Conservation (phyloP, 192 early-diverging fungal species). For the Dissophora ornata region DNA sequence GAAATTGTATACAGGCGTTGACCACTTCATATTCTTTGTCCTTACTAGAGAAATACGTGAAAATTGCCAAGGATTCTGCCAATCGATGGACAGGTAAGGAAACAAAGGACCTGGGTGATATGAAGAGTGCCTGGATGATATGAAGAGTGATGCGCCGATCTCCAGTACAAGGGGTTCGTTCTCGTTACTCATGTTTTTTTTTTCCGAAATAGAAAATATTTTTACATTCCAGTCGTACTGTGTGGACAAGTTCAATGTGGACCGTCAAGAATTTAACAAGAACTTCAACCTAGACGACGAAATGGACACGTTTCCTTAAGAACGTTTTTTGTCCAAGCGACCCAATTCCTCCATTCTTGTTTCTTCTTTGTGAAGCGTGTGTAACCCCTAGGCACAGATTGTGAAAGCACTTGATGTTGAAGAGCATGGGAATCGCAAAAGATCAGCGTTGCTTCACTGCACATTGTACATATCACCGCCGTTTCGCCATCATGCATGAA, state of each 20-base stretch:
- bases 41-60: slow-evolving; percentile 64
- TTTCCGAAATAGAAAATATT: slow-evolving; percentile 74
- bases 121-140: too few relatives aligned
- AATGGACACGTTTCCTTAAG: slow-evolving; percentile 72
- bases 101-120: not conserved
- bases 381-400: too few relatives aligned
- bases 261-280: slow-evolving; percentile 69
- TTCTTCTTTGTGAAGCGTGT: too few relatives aligned
- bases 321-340: not conserved
- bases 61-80: slow-evolving; percentile 74
- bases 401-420: too few relatives aligned
- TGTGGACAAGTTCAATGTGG: slow-evolving; percentile 74
- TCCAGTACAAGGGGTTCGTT: too few relatives aligned
- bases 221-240: slow-evolving; percentile 86
- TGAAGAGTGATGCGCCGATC: too few relatives aligned
- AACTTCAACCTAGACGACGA: slow-evolving; percentile 78
- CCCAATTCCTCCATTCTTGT: too few relatives aligned
- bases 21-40: not conserved
- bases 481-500: too few relatives aligned
- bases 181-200: not conserved
- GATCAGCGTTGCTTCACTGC: too few relatives aligned
- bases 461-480: too few relatives aligned
- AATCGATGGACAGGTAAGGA: slow-evolving; percentile 87
- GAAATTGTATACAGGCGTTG: not conserved
- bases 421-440: too few relatives aligned